phyloP scores from a whole-genome alignment of 306 rosid genomes.

The Aeschynomene evenia region DNA sequence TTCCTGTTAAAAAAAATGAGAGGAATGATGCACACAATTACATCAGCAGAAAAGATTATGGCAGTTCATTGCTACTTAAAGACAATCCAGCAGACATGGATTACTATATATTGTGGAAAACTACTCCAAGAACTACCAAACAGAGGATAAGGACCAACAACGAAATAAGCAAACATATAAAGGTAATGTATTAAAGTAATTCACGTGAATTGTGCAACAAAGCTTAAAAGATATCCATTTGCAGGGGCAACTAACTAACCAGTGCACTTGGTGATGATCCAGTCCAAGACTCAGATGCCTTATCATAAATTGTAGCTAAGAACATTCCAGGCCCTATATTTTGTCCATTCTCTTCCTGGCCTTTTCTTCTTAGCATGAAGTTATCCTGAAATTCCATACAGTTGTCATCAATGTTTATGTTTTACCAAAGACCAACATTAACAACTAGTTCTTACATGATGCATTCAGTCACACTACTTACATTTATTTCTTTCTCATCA shows the following conservation, averaged over 20 bases:
- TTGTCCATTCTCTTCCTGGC: slow-evolving; percentile 48
- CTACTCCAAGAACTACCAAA: slow-evolving; percentile 2
- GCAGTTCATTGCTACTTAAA: not conserved
- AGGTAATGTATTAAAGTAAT: slow-evolving; percentile 5
- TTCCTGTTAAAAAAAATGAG: slow-evolving; percentile 51
- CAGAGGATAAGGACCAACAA: slow-evolving; percentile 1
- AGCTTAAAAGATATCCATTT: slow-evolving; percentile 18
- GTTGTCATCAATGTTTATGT: slow-evolving; percentile 21
- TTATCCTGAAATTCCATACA: slow-evolving; percentile 55
- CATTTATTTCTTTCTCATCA: slow-evolving; percentile 72
- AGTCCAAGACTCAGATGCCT: slow-evolving; percentile 90
- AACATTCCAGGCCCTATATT: slow-evolving; percentile 61
- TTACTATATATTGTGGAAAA: slow-evolving; percentile 4
- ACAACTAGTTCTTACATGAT: slow-evolving; percentile 11
- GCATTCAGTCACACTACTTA: slow-evolving; percentile 42
- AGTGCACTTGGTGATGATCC: slow-evolving; percentile 57
- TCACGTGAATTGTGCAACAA: not conserved
- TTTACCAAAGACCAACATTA: not conserved
- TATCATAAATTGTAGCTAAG: slow-evolving; percentile 81
- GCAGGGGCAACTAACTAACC: slow-evolving; percentile 56
- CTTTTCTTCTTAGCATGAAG: slow-evolving; percentile 64
- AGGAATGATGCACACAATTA: not conserved
- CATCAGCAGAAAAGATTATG: slow-evolving; percentile 4
- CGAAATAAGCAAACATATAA: slow-evolving; percentile 14
- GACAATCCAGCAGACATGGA: slow-evolving; percentile 13